Percentiles rank a stretch among this genome's conserved stretches.
phyloP scores from a whole-genome alignment of 78 protist genomes.

The Dictyostelium intermedium region DNA sequence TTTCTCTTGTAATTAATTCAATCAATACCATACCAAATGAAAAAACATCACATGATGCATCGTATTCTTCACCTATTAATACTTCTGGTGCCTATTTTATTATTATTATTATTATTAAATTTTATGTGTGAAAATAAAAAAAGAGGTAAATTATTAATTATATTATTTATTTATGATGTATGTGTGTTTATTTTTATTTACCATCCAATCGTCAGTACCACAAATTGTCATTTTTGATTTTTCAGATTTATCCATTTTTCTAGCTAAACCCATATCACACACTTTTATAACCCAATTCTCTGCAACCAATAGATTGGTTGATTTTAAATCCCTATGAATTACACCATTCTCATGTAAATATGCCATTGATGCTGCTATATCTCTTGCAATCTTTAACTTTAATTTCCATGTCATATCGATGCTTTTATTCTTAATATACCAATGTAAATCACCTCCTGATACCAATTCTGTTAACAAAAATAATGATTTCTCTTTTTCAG shows the following conservation, averaged over 20 bases:
- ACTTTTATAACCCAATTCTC: conserved; percentile 74
- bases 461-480: conserved; percentile 70
- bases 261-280: conserved; percentile 84
- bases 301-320: conserved; percentile 79
- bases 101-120: too few species aligned
- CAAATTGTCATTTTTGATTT: conserved; percentile 72
- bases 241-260: conserved; percentile 12
- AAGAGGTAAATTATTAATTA: neutral
- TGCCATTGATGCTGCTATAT: conserved; percentile 75
- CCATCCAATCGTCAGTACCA: conserved; percentile 78
- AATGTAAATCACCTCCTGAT: conserved; percentile 62
- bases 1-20: conserved; percentile 44
- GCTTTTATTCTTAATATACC: conserved; percentile 46
- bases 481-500: conserved; percentile 66
- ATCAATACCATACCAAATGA: conserved; percentile 79
- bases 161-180: neutral
- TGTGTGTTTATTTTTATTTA: too few species aligned
- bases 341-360: conserved; percentile 81
- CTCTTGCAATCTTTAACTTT: conserved; percentile 24
- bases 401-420: conserved; percentile 24
- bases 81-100: conserved; percentile 57
- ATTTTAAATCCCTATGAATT: conserved; percentile 86
- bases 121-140: neutral
- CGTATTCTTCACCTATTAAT: conserved; percentile 70
- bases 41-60: conserved; percentile 62